Percentiles rank a stretch among this genome's conserved stretches.
These are phyloP conservation scores for Coprinopsis sp. DNA, from an alignment of 768 basidiomycete species.

Conservation along the genomic window DNA sequence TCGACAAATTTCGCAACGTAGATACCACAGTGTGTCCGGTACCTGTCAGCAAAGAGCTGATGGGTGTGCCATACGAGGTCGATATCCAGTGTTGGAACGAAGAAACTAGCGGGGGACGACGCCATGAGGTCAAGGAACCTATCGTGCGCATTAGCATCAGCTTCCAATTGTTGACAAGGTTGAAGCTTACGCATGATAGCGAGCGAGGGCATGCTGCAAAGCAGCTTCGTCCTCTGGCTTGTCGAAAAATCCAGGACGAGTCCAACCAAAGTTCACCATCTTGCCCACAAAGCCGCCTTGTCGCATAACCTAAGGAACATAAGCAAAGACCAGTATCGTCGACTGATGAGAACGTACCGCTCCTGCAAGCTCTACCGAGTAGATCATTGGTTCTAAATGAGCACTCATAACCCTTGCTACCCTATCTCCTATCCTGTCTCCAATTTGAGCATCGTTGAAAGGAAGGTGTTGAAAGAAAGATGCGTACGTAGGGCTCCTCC, in stretches of 20 bases:
- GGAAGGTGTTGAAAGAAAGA: too few species aligned
- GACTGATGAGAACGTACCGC: too few species aligned
- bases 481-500: too few species aligned
- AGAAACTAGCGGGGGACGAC: conserved; percentile 35
- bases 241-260: conserved; percentile 37
- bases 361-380: conserved; percentile 53
- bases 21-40: conserved; percentile 38
- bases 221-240: conserved; percentile 31
- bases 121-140: conserved; percentile 59
- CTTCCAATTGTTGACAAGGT: too few species aligned
- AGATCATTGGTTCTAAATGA: conserved; percentile 47
- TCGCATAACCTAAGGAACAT: conserved; percentile 53
- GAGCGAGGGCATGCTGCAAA: conserved; percentile 44
- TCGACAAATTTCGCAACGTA: conserved; percentile 46
- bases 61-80: conserved; percentile 80
- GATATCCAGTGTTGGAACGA: conserved; percentile 67
- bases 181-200: conserved; percentile 67
- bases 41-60: conserved; percentile 48
- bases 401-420: conserved; percentile 38
- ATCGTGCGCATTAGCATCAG: too few species aligned
- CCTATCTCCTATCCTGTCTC: too few species aligned
- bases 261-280: conserved; percentile 52
- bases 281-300: conserved; percentile 52
- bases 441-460: too few species aligned
- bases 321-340: too few species aligned